Conservation (phyloP, 2,329 filamentous ascomycete genomes). For the Ceratocystis smalleyi region DNA sequence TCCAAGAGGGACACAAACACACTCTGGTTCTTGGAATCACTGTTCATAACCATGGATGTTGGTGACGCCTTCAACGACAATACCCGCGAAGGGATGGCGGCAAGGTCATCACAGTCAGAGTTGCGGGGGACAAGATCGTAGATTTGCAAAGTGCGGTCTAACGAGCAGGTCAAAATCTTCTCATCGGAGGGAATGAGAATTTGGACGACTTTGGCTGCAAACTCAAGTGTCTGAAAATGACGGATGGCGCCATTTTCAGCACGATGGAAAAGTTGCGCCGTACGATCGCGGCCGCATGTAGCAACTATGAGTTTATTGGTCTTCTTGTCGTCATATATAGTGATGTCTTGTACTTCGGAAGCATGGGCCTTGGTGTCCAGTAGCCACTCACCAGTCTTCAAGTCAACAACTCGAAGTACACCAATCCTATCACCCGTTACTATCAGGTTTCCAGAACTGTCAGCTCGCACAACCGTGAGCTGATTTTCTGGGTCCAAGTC, state of each 20-base stretch:
- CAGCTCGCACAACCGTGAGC: slow-evolving; percentile 43
- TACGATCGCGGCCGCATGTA: slow-evolving; percentile 75
- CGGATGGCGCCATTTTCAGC: slow-evolving; percentile 42
- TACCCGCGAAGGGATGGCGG: slow-evolving; percentile 60
- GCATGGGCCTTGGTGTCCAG: slow-evolving; percentile 74
- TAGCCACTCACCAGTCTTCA: slow-evolving; percentile 42
- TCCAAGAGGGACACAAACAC: slow-evolving; percentile 46
- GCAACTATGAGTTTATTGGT: slow-evolving; percentile 53
- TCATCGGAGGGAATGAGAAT: slow-evolving; percentile 58
- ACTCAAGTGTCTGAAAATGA: slow-evolving; percentile 84
- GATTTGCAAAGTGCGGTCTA: slow-evolving; percentile 74
- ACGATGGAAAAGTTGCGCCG: slow-evolving; percentile 72
- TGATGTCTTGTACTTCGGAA: slow-evolving; percentile 69
- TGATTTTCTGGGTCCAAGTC: slow-evolving; percentile 43
- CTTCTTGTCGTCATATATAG: slow-evolving; percentile 43
- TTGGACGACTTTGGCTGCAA: slow-evolving; percentile 69
- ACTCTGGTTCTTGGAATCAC: slow-evolving; percentile 36
- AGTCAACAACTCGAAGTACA: slow-evolving; percentile 57
- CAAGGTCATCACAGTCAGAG: slow-evolving; percentile 46
- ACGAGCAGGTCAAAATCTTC: slow-evolving; percentile 68
- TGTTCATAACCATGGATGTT: slow-evolving; percentile 60
- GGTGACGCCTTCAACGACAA: slow-evolving; percentile 78
- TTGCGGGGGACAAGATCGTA: slow-evolving; percentile 62
- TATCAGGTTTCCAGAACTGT: slow-evolving; percentile 47
- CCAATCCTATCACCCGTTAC: slow-evolving; percentile 78